A percentile compares a stretch with the other conserved stretches of the same genome.
Conservation (phyloP, 129 eudicot species). For the Scalesia atractyloides region DNA sequence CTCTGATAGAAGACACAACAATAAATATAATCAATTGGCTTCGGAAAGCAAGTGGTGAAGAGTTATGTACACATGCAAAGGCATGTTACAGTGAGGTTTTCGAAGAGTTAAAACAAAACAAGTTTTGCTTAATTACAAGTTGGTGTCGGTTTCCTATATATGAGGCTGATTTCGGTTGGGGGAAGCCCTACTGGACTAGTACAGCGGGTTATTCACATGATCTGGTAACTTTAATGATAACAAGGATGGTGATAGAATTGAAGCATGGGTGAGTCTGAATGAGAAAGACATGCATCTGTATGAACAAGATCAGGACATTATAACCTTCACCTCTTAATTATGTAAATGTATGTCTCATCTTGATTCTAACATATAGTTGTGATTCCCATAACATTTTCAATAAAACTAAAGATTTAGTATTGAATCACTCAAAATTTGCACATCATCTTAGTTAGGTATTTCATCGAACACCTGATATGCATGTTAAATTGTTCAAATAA, state of each 20-base stretch:
- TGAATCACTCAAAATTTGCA: too few relatives aligned
- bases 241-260: slow-evolving; percentile 29
- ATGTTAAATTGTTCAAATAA: too few relatives aligned
- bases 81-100: slow-evolving; percentile 9
- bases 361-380: too few relatives aligned
- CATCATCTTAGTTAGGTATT: too few relatives aligned
- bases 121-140: slow-evolving; percentile 29
- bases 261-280: slow-evolving; percentile 37
- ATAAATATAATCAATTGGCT: slow-evolving; percentile 2
- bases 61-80: slow-evolving; percentile 24
- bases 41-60: slow-evolving; percentile 27
- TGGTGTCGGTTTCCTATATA: slow-evolving; percentile 36
- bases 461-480: too few relatives aligned
- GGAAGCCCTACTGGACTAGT: slow-evolving; percentile 34
- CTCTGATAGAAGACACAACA: slow-evolving; percentile 29
- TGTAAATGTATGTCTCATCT: neutral
- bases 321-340: slow-evolving; percentile 16
- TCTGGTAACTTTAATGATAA: slow-evolving; percentile 22
- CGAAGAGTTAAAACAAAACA: slow-evolving; percentile 27
- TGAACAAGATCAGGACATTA: slow-evolving; percentile 28
- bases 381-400: too few relatives aligned
- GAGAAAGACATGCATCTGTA: slow-evolving; percentile 30
- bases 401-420: too few relatives aligned
- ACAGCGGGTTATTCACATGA: neutral
- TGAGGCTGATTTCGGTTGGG: slow-evolving; percentile 41